Percentiles rank a stretch among this genome's conserved stretches.
Evolutionary conservation across 129 eudicot genomes (phyloP).

Genomic region (Pulicaria dysenterica): DNA sequence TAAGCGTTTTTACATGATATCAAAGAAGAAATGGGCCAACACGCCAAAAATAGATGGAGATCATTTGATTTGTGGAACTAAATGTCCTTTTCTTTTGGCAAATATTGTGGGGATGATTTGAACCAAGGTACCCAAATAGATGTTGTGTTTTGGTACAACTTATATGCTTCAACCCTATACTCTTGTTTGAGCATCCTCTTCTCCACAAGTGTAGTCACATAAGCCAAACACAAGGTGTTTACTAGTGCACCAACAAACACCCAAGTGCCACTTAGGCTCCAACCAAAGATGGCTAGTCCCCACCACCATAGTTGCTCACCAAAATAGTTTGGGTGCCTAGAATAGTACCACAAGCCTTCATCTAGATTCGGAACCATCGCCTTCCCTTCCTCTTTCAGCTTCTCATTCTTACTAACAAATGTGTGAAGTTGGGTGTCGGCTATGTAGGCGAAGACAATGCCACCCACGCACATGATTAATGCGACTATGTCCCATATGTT

Average conservation of each 20-base stretch:
- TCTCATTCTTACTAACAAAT: conserved; percentile 55
- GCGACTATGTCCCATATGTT: conserved; percentile 69
- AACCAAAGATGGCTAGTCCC: conserved; percentile 76
- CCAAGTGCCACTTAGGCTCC: conserved; percentile 77
- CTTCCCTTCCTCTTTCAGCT: conserved; percentile 56
- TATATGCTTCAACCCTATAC: conserved; percentile 73
- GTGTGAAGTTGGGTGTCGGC: conserved; percentile 89
- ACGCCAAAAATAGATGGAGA: conserved; percentile 2
- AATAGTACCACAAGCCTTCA: conserved; percentile 77
- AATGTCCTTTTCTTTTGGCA: conserved; percentile 27
- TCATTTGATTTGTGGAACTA: conserved; percentile 4
- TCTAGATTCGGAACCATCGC: conserved; percentile 62
- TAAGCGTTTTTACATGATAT: conserved; percentile 4
- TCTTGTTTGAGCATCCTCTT: conserved; percentile 70
- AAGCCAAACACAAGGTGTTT: conserved; percentile 73
- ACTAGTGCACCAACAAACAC: conserved; percentile 64
- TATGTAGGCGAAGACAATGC: conserved; percentile 61
- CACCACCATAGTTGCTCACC: conserved; percentile 99
- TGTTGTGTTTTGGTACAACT: conserved; percentile 66
- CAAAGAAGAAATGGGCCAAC: neutral
- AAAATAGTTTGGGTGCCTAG: conserved; percentile 91
- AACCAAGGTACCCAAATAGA: conserved; percentile 97
- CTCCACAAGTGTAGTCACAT: conserved; percentile 89
- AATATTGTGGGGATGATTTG: conserved; percentile 39
- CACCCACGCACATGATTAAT: conserved; percentile 49